Conservation (phyloP, 768 basidiomycete genomes). For the Suillus discolor region DNA sequence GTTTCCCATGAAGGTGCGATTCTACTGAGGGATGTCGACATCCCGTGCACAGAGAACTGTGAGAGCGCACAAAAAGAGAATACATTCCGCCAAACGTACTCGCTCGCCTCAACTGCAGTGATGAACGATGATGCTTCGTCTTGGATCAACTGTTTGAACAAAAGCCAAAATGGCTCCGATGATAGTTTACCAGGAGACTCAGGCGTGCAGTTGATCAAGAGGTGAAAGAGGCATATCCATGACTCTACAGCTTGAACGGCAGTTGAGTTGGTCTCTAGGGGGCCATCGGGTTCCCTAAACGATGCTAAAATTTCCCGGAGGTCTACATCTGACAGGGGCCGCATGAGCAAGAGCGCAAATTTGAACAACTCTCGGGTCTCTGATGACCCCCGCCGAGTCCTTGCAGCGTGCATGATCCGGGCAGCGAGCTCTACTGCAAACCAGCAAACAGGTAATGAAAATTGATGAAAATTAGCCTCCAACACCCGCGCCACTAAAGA, state of each 20-base stretch:
- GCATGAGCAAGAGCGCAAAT: constrained; percentile 44
- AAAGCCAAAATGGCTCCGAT: constrained; percentile 46
- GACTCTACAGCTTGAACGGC: constrained; percentile 55
- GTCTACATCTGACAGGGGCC: constrained; percentile 55
- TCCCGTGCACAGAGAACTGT: constrained; percentile 69
- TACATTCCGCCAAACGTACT: constrained; percentile 70
- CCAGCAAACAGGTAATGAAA: constrained; percentile 58
- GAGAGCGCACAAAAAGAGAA: constrained; percentile 75
- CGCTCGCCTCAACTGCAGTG: constrained; percentile 51
- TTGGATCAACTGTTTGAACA: constrained; percentile 40
- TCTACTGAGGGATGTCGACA: constrained; percentile 38
- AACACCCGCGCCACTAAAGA: constrained; percentile 42
- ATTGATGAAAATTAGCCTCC: constrained; percentile 33
- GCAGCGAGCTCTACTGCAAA: constrained; percentile 60
- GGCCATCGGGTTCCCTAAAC: constrained; percentile 21
- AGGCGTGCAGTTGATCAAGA: constrained; percentile 38
- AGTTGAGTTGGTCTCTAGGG: constrained; percentile 38
- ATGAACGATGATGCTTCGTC: constrained; percentile 22
- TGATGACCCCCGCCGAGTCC: constrained; percentile 29
- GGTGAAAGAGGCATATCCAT: constrained; percentile 75
- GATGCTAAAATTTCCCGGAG: constrained; percentile 36
- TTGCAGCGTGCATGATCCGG: constrained; percentile 36
- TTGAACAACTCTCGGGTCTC: constrained; percentile 25
- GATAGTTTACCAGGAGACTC: constrained; percentile 13
- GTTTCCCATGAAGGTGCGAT: constrained; percentile 69